Evolutionary conservation across 805 yeast genomes (phyloP).

Genomic region (Teunomyces pallodes): DNA sequence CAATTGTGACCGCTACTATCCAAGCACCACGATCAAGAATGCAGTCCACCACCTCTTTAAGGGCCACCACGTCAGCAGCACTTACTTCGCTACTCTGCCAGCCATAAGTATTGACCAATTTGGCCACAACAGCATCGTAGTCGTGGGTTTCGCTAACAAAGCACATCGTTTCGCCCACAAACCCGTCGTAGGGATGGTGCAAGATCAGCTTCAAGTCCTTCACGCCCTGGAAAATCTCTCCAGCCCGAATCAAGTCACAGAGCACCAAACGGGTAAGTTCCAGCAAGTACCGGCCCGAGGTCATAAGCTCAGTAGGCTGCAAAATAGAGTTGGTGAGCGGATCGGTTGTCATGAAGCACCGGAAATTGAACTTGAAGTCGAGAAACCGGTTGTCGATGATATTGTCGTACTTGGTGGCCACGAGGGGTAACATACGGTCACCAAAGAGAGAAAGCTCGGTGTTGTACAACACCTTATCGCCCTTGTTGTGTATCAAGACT

Average conservation of each 20-base stretch:
- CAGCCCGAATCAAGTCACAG: constrained; percentile 27
- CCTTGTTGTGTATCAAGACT: background rate
- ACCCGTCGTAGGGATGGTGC: constrained; percentile 23
- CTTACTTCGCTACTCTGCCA: constrained; percentile 19
- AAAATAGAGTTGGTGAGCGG: constrained; percentile 30
- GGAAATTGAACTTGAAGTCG: constrained; percentile 15
- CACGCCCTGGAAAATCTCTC: constrained; percentile 26
- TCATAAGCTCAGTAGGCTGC: constrained; percentile 56
- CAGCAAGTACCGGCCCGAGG: constrained; percentile 56
- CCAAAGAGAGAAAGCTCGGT: constrained; percentile 60
- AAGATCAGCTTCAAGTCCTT: constrained; percentile 12
- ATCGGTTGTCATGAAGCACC: constrained; percentile 31
- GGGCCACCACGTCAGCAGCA: constrained; percentile 22
- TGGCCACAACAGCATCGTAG: constrained; percentile 14
- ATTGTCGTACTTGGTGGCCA: constrained; percentile 40
- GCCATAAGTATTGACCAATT: constrained; percentile 19
- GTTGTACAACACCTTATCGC: constrained; percentile 35
- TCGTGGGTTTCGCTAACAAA: constrained; percentile 30
- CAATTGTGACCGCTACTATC: constrained; percentile 40
- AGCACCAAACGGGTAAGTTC: constrained; percentile 49
- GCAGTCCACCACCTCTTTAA: constrained; percentile 31
- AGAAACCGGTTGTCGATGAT: constrained; percentile 34
- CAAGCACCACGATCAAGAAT: constrained; percentile 47
- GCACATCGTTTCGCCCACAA: constrained; percentile 44
- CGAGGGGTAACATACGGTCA: constrained; percentile 23